phyloP scores from a whole-genome alignment of 495 filamentous ascomycete species.

The Tuber calosporum region DNA sequence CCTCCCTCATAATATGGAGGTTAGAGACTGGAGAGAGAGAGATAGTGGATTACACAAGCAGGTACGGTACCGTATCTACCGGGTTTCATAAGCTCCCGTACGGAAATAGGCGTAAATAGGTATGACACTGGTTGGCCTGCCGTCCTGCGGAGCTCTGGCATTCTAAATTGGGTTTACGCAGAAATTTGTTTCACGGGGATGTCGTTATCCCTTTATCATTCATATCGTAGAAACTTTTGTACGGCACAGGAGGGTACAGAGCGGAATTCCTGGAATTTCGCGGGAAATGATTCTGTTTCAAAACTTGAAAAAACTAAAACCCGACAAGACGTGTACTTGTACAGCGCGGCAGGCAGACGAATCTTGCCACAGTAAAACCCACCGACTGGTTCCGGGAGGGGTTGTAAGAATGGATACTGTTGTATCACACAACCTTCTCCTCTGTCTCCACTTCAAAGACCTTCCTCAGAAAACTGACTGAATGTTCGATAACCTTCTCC shows the following conservation, averaged over 20 bases:
- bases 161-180: neutral
- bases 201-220: no score
- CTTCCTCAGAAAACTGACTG: conserved; percentile 7
- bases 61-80: no score
- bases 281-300: neutral
- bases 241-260: neutral
- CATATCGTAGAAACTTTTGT: no score
- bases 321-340: neutral
- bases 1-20: no score
- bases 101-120: neutral
- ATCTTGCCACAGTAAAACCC: neutral
- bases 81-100: neutral
- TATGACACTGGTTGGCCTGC: neutral
- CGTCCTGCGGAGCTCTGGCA: neutral
- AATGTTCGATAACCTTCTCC: neutral
- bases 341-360: neutral
- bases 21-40: no score
- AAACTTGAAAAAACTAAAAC: neutral
- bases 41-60: no score
- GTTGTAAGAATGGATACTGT: neutral
- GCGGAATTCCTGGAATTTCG: neutral
- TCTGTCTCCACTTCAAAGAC: neutral
- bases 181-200: neutral
- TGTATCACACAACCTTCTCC: neutral
- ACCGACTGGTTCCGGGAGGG: neutral